phyloP scores from a whole-genome alignment of 2,329 filamentous ascomycete genomes.

The Epichloe typhina region DNA sequence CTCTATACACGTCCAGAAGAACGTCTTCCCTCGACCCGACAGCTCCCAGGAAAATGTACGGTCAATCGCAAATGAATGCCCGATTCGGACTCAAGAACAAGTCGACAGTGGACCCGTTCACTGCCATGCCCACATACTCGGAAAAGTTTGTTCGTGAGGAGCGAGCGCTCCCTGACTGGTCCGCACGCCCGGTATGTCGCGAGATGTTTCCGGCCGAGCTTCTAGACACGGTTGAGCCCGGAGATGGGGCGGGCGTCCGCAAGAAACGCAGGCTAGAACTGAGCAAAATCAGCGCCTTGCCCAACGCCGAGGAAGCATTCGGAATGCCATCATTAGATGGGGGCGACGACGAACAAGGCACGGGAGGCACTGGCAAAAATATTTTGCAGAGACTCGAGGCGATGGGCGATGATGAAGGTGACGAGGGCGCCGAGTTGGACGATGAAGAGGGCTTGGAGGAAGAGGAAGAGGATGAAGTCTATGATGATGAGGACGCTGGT shows the following conservation, averaged over 20 bases:
- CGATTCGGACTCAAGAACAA: conserved; percentile 41
- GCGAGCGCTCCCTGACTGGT: conserved; percentile 41
- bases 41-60: conserved; percentile 32
- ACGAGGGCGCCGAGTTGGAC: conserved; percentile 34
- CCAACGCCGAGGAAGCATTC: conserved; percentile 38
- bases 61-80: conserved; percentile 45
- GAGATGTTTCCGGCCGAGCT: conserved; percentile 45
- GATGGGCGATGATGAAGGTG: conserved; percentile 35
- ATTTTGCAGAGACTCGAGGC: conserved; percentile 32
- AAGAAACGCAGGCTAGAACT: conserved; percentile 34
- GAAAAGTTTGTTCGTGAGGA: conserved; percentile 39
- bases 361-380: conserved; percentile 20
- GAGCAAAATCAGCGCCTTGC: conserved; percentile 33
- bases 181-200: conserved; percentile 33
- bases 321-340: conserved; percentile 19
- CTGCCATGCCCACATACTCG: conserved; percentile 44
- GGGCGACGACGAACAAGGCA: conserved; percentile 17
- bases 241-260: conserved; percentile 18
- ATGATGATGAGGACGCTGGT: conserved; percentile 45
- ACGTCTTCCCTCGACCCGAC: conserved; percentile 26
- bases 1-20: conserved; percentile 44
- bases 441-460: conserved; percentile 35
- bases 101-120: conserved; percentile 44
- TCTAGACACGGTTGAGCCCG: conserved; percentile 39
- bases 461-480: conserved; percentile 35